Conservation (phyloP, 257 asterid species). For the Anisodus acutangulus region DNA sequence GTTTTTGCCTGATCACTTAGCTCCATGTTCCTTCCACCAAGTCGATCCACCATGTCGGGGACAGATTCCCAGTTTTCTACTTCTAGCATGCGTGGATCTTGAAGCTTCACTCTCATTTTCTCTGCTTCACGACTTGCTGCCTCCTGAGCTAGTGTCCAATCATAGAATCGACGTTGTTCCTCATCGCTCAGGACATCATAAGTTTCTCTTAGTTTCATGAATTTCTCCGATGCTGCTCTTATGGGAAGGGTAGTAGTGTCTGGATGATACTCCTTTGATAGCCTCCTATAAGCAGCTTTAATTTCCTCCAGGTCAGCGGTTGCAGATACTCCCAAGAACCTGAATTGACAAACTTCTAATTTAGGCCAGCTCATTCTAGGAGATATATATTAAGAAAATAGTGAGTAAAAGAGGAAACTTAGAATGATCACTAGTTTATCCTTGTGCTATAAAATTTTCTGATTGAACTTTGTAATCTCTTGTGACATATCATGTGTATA, state of each 20-base stretch:
- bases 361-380: too few species aligned
- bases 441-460: not conserved
- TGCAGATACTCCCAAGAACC: constrained; percentile 78
- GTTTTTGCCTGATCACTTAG: constrained; percentile 79
- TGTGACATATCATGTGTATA: not conserved
- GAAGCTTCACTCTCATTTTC: constrained; percentile 73
- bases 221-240: constrained; percentile 77
- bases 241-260: constrained; percentile 94
- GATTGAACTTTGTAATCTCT: not conserved
- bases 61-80: constrained; percentile 54
- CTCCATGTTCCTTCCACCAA: constrained; percentile 88
- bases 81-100: constrained; percentile 70
- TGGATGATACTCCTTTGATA: constrained; percentile 91
- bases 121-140: constrained; percentile 79
- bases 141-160: constrained; percentile 88
- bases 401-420: not conserved
- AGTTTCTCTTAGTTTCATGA: constrained; percentile 70
- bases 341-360: constrained; percentile 34
- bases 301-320: constrained; percentile 82
- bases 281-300: constrained; percentile 77
- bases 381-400: too few species aligned
- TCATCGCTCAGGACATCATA: constrained; percentile 65
- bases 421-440: not conserved
- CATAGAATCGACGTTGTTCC: constrained; percentile 77
- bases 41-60: constrained; percentile 86